These are phyloP conservation scores for Pholiota microspora DNA, from an alignment of 768 basidiomycete genomes.

Conservation along the genomic window DNA sequence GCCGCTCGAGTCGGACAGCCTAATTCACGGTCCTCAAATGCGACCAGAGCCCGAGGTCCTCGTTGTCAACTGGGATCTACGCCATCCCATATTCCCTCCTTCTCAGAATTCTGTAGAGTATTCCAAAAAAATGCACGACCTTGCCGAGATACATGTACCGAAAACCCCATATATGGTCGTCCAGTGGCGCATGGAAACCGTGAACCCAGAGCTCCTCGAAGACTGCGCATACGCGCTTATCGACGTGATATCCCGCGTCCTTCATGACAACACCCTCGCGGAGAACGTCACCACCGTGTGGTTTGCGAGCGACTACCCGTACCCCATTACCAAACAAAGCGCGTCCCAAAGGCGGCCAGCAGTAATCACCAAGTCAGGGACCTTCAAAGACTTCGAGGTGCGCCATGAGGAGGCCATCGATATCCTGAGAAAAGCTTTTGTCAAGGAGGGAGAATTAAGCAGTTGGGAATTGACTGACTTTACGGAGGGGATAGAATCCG, in stretches of 20 bases:
- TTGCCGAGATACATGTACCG: constrained; percentile 37
- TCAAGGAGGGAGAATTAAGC: constrained; percentile 34
- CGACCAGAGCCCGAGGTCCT: constrained; percentile 39
- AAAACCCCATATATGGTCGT: constrained; percentile 43
- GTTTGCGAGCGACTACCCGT: constrained; percentile 57
- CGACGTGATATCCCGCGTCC: constrained; percentile 34
- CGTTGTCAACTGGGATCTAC: constrained; percentile 52
- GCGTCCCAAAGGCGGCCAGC: constrained; percentile 9
- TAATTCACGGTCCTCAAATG: background rate
- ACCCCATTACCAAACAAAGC: constrained; percentile 19
- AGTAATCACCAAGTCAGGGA: constrained; percentile 35
- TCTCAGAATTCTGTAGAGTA: constrained; percentile 35
- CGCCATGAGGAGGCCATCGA: constrained; percentile 45
- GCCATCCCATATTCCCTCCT: constrained; percentile 40
- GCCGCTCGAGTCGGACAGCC: background rate
- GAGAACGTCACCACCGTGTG: constrained; percentile 42
- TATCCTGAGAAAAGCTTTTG: constrained; percentile 43
- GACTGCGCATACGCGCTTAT: constrained; percentile 52
- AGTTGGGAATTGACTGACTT: constrained; percentile 44
- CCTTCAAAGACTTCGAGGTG: constrained; percentile 40
- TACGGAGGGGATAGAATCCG: constrained; percentile 26
- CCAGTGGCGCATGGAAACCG: constrained; percentile 58
- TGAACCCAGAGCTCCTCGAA: constrained; percentile 36
- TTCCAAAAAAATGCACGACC: constrained; percentile 36
- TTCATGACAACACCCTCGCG: constrained; percentile 24